Evolutionary conservation across 1,284 basidiomycete genomes (phyloP).

Genomic region (Psilocybe mexicana): DNA sequence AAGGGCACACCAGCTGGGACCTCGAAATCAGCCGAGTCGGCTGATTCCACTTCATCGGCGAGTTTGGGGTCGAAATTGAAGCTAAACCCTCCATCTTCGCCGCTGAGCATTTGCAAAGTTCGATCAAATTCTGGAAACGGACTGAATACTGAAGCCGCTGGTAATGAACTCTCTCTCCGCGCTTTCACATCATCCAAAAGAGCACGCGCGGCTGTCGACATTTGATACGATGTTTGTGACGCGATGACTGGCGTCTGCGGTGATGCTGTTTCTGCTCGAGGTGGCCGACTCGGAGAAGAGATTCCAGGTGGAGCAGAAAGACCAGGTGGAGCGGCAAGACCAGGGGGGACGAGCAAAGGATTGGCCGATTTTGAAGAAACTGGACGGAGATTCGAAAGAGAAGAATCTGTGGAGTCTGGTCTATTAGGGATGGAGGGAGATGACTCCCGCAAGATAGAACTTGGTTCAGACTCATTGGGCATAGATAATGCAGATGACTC

Average conservation of each 20-base stretch:
- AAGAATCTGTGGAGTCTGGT: slow-evolving; percentile 43
- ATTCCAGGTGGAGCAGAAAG: slow-evolving; percentile 71
- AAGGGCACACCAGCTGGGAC: slow-evolving; percentile 55
- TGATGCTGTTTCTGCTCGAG: slow-evolving; percentile 50
- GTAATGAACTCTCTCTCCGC: slow-evolving; percentile 61
- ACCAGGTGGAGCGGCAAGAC: slow-evolving; percentile 45
- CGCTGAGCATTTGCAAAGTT: slow-evolving; percentile 68
- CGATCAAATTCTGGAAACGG: slow-evolving; percentile 92
- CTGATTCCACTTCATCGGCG: slow-evolving; percentile 48
- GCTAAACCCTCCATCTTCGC: slow-evolving; percentile 68
- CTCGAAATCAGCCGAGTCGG: slow-evolving; percentile 55
- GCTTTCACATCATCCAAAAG: slow-evolving; percentile 82
- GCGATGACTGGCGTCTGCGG: slow-evolving; percentile 57
- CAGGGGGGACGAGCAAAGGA: slow-evolving; percentile 22
- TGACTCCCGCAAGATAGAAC: slow-evolving; percentile 38
- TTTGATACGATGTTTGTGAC: slow-evolving; percentile 75
- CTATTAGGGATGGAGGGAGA: slow-evolving; percentile 45
- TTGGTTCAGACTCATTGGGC: slow-evolving; percentile 44
- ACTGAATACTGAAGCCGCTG: slow-evolving; percentile 50
- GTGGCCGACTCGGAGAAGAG: slow-evolving; percentile 49
- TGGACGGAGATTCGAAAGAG: slow-evolving; percentile 38
- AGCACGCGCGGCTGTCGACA: slow-evolving; percentile 82
- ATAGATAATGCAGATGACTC: slow-evolving; percentile 30
- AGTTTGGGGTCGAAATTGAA: slow-evolving; percentile 81
- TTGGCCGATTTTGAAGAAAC: slow-evolving; percentile 14